A percentile compares a stretch with the other conserved stretches of the same genome.
Conservation (phyloP, 139 green algal species). For the Chlamydomonas incerta region DNA sequence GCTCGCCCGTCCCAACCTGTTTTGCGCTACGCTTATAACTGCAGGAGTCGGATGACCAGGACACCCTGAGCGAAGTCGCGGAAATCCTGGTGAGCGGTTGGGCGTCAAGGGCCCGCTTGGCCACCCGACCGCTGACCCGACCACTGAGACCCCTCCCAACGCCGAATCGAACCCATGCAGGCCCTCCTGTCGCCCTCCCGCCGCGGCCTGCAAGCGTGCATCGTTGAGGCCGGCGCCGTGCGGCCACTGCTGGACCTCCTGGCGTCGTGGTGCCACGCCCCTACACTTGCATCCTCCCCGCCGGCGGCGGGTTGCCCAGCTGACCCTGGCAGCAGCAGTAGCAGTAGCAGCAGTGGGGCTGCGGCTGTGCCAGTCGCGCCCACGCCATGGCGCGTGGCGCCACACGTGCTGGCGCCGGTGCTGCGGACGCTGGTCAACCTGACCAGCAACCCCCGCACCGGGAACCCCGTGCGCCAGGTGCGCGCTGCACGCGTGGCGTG, state of each 20-base stretch:
- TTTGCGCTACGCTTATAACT: no score
- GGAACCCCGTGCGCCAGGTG: background rate
- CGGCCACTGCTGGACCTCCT: background rate
- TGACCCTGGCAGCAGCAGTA: background rate
- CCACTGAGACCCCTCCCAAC: background rate
- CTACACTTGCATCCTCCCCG: no score
- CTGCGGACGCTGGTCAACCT: conserved; percentile 30
- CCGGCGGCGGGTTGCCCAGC: no score
- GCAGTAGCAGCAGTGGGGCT: background rate
- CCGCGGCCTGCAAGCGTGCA: background rate
- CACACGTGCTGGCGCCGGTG: background rate
- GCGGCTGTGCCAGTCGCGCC: background rate
- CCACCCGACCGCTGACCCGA: no score
- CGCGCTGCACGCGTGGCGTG: background rate
- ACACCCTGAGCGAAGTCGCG: background rate
- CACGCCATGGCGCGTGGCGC: background rate
- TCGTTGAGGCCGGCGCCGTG: background rate
- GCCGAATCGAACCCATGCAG: background rate
- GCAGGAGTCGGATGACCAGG: no score
- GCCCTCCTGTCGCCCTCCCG: conserved; percentile 14
- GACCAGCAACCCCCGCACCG: background rate
- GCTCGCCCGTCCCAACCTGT: no score
- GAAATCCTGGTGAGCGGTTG: background rate
- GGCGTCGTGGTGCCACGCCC: background rate
- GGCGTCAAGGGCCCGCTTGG: no score